Conservation (phyloP, 192 early-diverging fungal genomes). For the Backusella circina region DNA sequence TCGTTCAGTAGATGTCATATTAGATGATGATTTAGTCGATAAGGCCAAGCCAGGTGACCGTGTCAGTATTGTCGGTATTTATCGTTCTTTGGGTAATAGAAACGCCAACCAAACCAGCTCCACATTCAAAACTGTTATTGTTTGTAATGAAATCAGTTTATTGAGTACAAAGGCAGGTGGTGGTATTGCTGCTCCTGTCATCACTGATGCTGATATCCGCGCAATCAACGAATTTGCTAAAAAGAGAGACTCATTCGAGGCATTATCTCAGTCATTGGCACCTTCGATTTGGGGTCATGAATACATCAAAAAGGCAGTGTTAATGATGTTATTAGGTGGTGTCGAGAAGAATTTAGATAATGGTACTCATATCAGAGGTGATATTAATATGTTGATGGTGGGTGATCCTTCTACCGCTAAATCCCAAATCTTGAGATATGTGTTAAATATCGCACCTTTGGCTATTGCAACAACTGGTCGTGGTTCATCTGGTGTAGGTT, state of each 20-base stretch:
- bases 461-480: constrained; percentile 97
- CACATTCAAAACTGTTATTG: constrained; percentile 86
- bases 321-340: constrained; percentile 89
- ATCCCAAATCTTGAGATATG: constrained; percentile 96
- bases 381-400: constrained; percentile 98
- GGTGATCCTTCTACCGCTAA: constrained; percentile 99
- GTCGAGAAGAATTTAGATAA: constrained; percentile 91
- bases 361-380: constrained; percentile 94
- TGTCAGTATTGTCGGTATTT: constrained; percentile 90
- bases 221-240: constrained; percentile 78
- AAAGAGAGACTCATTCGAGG: constrained; percentile 71
- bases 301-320: constrained; percentile 91
- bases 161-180: constrained; percentile 70
- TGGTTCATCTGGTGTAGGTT: constrained; percentile 94
- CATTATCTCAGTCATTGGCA: constrained; percentile 83
- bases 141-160: constrained; percentile 81
- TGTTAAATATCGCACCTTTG: constrained; percentile 91
- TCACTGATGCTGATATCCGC: constrained; percentile 84
- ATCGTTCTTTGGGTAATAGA: constrained; percentile 80
- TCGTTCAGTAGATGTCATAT: constrained; percentile 88
- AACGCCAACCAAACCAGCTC: constrained; percentile 73
- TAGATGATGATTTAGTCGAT: constrained; percentile 97
- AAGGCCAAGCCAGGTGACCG: constrained; percentile 95
- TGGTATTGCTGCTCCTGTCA: constrained; percentile 63
- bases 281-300: constrained; percentile 89